Conservation (phyloP, 2,329 filamentous ascomycete genomes). For the Neofusicoccum ribis region DNA sequence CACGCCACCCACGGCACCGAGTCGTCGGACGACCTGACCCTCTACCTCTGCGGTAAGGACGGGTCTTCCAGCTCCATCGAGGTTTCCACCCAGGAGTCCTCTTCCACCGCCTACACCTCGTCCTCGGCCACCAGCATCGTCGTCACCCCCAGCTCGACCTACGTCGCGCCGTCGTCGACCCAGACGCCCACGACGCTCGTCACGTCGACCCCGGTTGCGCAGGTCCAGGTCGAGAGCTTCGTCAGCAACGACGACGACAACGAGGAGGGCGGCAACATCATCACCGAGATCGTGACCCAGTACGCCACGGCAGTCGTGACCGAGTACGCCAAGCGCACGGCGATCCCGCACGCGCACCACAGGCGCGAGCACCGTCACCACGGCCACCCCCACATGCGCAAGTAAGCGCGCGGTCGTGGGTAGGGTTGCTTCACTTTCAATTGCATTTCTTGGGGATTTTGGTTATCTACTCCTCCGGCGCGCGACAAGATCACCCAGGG, state of each 20-base stretch:
- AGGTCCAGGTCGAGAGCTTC: slow-evolving; percentile 34
- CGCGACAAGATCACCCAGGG: background rate
- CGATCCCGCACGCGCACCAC: slow-evolving; percentile 24
- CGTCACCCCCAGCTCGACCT: slow-evolving; percentile 9
- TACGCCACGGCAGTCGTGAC: slow-evolving; percentile 23
- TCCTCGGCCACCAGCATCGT: slow-evolving; percentile 21
- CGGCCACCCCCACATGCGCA: slow-evolving; percentile 19
- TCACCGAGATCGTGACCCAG: slow-evolving; percentile 28
- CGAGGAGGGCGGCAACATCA: slow-evolving; percentile 3
- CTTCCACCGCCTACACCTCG: slow-evolving; percentile 21
- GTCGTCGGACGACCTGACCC: slow-evolving; percentile 18
- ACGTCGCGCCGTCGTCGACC: slow-evolving; percentile 21
- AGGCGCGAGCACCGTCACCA: slow-evolving; percentile 37
- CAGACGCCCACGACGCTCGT: slow-evolving; percentile 22
- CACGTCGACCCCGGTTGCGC: slow-evolving; percentile 29
- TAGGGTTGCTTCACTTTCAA: background rate
- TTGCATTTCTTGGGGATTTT: slow-evolving; percentile 9
- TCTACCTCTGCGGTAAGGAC: slow-evolving; percentile 21
- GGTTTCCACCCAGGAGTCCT: background rate
- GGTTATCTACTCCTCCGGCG: background rate
- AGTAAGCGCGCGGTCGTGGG: background rate
- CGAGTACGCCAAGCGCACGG: slow-evolving; percentile 24
- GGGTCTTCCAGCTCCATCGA: slow-evolving; percentile 1
- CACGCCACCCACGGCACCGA: slow-evolving; percentile 28
- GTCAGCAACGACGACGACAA: background rate